Evolutionary conservation across 768 basidiomycete species (phyloP).

Genomic region (Leccinum imitatum): DNA sequence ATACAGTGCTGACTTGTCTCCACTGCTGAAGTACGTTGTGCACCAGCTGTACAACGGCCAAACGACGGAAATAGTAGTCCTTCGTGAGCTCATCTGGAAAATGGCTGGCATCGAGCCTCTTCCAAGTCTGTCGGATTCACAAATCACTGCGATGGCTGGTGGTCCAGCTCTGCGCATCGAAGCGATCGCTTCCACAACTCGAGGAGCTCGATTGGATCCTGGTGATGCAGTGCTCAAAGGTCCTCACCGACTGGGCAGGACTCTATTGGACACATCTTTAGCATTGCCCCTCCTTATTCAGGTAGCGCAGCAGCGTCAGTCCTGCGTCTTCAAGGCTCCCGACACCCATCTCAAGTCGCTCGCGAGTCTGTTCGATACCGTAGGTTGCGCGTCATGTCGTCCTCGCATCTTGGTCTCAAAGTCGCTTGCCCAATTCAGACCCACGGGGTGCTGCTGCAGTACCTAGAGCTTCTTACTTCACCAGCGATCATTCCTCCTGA

Average conservation of each 20-base stretch:
- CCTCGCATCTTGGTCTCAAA: slow-evolving; percentile 21
- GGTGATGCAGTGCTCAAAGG: slow-evolving; percentile 63
- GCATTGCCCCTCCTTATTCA: slow-evolving; percentile 90
- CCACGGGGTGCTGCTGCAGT: slow-evolving; percentile 90
- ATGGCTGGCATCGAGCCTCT: slow-evolving; percentile 95
- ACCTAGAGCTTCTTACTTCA: slow-evolving; percentile 81
- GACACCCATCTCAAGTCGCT: slow-evolving; percentile 84
- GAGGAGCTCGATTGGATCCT: slow-evolving; percentile 72
- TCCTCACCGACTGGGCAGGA: slow-evolving; percentile 64
- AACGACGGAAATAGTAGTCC: slow-evolving; percentile 84
- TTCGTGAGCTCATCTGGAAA: slow-evolving; percentile 91
- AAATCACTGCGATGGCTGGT: slow-evolving; percentile 88
- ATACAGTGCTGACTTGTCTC: slow-evolving; percentile 79
- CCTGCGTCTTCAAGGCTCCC: slow-evolving; percentile 71
- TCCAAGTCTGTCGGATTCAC: slow-evolving; percentile 84
- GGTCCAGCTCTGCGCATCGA: slow-evolving; percentile 86
- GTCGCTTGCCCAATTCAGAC: slow-evolving; percentile 50
- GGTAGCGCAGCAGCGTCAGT: slow-evolving; percentile 87
- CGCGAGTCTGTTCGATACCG: slow-evolving; percentile 85
- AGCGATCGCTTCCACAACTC: slow-evolving; percentile 75
- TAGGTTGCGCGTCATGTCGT: slow-evolving; percentile 42
- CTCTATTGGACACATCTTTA: slow-evolving; percentile 65
- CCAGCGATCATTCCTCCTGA: slow-evolving; percentile 63
- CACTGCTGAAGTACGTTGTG: slow-evolving; percentile 85
- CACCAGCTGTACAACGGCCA: slow-evolving; percentile 85